These are phyloP conservation scores for Tolypocladium tropicale DNA, from an alignment of 2,329 filamentous ascomycete species.

Conservation along the genomic window DNA sequence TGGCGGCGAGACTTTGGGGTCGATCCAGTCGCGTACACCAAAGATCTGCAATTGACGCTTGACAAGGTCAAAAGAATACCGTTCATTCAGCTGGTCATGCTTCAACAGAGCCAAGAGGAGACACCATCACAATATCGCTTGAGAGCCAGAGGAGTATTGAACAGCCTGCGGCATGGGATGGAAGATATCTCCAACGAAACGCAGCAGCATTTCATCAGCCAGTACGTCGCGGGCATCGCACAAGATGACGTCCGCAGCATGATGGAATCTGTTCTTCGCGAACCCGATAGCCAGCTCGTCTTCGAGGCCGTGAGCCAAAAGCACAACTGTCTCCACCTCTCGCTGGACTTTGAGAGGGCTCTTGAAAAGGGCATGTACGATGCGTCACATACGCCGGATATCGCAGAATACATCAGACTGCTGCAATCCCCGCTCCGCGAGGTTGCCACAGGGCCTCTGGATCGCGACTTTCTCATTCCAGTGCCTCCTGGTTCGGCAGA, in stretches of 20 bases:
- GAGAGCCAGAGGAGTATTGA: slow-evolving; percentile 23
- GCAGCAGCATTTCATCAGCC: slow-evolving; percentile 19
- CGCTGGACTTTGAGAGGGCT: slow-evolving; percentile 43
- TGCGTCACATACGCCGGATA: slow-evolving; percentile 18
- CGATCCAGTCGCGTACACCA: slow-evolving; percentile 41
- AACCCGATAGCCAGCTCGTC: slow-evolving; percentile 7
- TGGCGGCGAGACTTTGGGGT: slow-evolving; percentile 26
- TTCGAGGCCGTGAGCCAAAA: slow-evolving; percentile 33
- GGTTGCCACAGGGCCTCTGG: slow-evolving; percentile 3
- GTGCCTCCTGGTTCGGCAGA: slow-evolving; percentile 19
- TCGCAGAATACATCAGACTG: slow-evolving; percentile 40
- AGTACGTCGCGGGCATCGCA: slow-evolving; percentile 44
- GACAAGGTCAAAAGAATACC: slow-evolving; percentile 41
- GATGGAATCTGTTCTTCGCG: slow-evolving; percentile 17
- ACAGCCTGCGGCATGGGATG: slow-evolving; percentile 27
- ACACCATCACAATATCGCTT: slow-evolving; percentile 36
- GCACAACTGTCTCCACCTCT: slow-evolving; percentile 48
- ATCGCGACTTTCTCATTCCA: slow-evolving; percentile 21
- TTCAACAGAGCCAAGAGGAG: slow-evolving; percentile 46
- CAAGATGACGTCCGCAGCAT: slow-evolving; percentile 32
- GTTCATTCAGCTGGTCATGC: slow-evolving; percentile 40
- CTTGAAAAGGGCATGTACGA: slow-evolving; percentile 37
- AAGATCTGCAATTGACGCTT: slow-evolving; percentile 37
- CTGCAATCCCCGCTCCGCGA: slow-evolving; percentile 29
- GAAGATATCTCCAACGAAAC: slow-evolving; percentile 7